Percentiles rank a stretch among this genome's conserved stretches.
These are phyloP conservation scores for Coniochaeta sp. DNA, from an alignment of 2,329 filamentous ascomycete genomes.

Conservation along the genomic window DNA sequence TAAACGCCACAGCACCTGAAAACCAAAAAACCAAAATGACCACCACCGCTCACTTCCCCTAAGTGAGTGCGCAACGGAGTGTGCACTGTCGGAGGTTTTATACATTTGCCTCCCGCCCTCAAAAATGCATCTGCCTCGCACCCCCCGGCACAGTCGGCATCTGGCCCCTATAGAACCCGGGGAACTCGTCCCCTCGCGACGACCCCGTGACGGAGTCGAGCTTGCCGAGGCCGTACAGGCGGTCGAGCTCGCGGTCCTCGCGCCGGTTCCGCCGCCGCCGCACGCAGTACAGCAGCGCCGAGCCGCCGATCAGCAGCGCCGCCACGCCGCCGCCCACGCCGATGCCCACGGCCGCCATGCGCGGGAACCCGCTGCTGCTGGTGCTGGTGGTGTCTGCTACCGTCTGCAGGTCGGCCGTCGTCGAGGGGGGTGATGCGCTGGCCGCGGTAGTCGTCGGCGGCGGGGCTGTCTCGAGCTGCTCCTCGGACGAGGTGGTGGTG, in stretches of 20 bases:
- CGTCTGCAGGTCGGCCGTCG: not conserved
- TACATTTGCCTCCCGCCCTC: no score
- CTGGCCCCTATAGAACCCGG: not conserved
- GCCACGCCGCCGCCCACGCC: conserved; percentile 11
- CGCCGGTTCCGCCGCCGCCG: conserved; percentile 7
- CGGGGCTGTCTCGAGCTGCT: not conserved
- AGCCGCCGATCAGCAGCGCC: conserved; percentile 9
- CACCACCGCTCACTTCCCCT: no score
- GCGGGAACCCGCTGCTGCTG: not conserved
- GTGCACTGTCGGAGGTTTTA: no score
- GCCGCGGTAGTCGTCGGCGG: not conserved
- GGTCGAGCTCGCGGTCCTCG: conserved; percentile 15
- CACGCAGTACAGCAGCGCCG: conserved; percentile 14
- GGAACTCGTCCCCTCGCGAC: not conserved
- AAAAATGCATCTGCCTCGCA: not conserved
- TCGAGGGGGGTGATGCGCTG: not conserved
- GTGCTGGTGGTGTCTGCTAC: not conserved
- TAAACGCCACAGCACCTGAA: not conserved
- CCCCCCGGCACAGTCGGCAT: not conserved
- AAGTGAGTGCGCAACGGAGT: no score
- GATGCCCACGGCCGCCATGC: conserved; percentile 13
- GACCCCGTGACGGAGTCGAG: not conserved
- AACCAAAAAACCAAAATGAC: no score
- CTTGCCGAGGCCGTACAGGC: conserved; percentile 12
- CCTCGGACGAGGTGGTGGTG: not conserved